phyloP scores from a whole-genome alignment of 495 filamentous ascomycete species.

The Penicillium ucsense region DNA sequence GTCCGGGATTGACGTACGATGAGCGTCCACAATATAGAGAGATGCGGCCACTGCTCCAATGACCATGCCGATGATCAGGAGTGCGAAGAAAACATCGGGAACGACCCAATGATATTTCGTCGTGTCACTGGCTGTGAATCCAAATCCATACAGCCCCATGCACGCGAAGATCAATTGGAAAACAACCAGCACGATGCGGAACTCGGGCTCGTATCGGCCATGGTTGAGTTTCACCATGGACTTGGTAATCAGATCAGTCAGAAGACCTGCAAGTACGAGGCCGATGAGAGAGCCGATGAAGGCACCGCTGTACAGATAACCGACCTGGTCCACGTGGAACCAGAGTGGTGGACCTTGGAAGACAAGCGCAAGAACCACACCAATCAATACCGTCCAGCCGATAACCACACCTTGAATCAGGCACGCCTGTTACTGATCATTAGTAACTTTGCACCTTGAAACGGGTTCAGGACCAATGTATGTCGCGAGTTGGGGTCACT shows the following conservation, averaged over 20 bases:
- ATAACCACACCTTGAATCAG: slow-evolving; percentile 86
- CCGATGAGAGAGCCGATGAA: slow-evolving; percentile 78
- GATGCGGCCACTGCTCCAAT: slow-evolving; percentile 77
- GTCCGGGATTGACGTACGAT: slow-evolving; percentile 47
- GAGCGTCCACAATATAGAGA: slow-evolving; percentile 90
- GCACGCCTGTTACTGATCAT: slow-evolving; percentile 44
- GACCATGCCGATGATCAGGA: slow-evolving; percentile 79
- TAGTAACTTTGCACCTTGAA: neutral
- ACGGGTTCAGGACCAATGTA: neutral
- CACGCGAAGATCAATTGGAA: slow-evolving; percentile 71
- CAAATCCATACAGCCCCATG: slow-evolving; percentile 77
- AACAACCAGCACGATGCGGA: slow-evolving; percentile 70
- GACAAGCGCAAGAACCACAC: slow-evolving; percentile 73
- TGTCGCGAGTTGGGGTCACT: neutral
- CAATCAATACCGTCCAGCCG: slow-evolving; percentile 92
- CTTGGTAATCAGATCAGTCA: slow-evolving; percentile 65
- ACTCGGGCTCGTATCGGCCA: slow-evolving; percentile 87
- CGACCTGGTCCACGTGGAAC: slow-evolving; percentile 72
- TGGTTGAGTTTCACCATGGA: slow-evolving; percentile 62
- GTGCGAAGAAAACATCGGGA: slow-evolving; percentile 68
- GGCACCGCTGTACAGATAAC: slow-evolving; percentile 81
- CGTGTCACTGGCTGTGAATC: slow-evolving; percentile 52
- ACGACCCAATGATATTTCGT: slow-evolving; percentile 56
- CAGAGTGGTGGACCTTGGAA: slow-evolving; percentile 72
- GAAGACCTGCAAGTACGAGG: slow-evolving; percentile 59